Conservation (phyloP, 371 early-diverging fungal species). For the Mucor racemosus region DNA sequence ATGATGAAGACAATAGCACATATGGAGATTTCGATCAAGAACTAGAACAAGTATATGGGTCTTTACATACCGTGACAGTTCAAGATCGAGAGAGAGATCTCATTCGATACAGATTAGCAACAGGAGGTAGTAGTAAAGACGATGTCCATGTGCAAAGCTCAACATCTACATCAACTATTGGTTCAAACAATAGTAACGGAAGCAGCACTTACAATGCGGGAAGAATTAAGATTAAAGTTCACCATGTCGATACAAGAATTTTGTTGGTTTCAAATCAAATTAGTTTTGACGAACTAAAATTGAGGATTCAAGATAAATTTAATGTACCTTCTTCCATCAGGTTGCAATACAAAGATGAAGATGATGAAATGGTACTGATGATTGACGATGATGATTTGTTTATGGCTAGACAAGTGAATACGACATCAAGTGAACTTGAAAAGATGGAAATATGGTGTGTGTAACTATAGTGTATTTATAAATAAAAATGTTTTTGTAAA, state of each 20-base stretch:
- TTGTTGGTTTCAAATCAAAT: slow-evolving; percentile 68
- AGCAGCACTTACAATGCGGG: background rate
- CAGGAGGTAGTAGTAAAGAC: slow-evolving; percentile 8
- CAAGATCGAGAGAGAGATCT: background rate
- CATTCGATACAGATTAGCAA: slow-evolving; percentile 9
- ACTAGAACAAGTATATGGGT: slow-evolving; percentile 42
- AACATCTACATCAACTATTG: slow-evolving; percentile 29
- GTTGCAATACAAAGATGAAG: slow-evolving; percentile 90
- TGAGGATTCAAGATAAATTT: slow-evolving; percentile 74
- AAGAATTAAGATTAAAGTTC: slow-evolving; percentile 80
- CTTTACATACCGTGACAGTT: slow-evolving; percentile 11
- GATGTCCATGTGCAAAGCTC: slow-evolving; percentile 21
- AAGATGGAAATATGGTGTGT: slow-evolving; percentile 73
- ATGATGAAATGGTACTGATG: slow-evolving; percentile 84
- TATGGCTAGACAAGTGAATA: slow-evolving; percentile 71
- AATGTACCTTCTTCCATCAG: slow-evolving; percentile 48
- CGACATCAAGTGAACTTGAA: slow-evolving; percentile 51
- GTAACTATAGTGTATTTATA: slow-evolving; percentile 6
- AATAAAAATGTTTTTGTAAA: background rate
- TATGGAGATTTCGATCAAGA: slow-evolving; percentile 40
- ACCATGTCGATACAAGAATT: slow-evolving; percentile 76
- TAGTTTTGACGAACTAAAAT: slow-evolving; percentile 62
- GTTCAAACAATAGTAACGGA: slow-evolving; percentile 17
- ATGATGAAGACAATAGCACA: slow-evolving; percentile 9
- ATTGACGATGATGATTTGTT: slow-evolving; percentile 92